Percentiles rank a stretch among this genome's conserved stretches.
These are phyloP conservation scores for Suillus brevipes DNA, from an alignment of 768 basidiomycete species.

Conservation along the genomic window DNA sequence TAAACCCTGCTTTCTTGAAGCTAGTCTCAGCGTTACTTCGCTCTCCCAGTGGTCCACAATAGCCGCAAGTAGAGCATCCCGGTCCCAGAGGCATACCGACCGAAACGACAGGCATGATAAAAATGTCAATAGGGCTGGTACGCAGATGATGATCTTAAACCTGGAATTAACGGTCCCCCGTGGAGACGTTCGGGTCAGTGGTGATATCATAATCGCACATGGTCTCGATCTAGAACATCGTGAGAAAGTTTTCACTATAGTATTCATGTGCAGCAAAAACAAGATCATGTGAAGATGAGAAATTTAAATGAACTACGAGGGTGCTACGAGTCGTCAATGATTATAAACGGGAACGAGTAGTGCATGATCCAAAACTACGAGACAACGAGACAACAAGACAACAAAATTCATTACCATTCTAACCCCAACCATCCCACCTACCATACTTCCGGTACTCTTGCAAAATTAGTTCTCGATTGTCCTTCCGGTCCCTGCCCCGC, in stretches of 20 bases:
- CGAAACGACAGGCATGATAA: slow-evolving; percentile 28
- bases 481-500: slow-evolving; percentile 55
- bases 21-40: slow-evolving; percentile 44
- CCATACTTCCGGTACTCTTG: slow-evolving; percentile 82
- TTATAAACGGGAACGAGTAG: neutral
- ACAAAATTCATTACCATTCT: slow-evolving; percentile 7
- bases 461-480: slow-evolving; percentile 64
- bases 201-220: neutral
- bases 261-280: neutral
- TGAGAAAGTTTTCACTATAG: neutral
- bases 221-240: neutral
- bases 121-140: neutral
- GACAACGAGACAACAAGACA: neutral
- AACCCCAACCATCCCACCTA: slow-evolving; percentile 88
- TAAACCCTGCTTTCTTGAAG: slow-evolving; percentile 48
- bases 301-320: neutral
- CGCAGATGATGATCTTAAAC: neutral
- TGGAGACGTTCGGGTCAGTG: neutral
- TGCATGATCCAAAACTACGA: neutral
- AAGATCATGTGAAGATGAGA: neutral
- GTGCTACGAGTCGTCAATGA: neutral
- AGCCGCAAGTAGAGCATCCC: slow-evolving; percentile 56
- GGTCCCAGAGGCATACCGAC: slow-evolving; percentile 27
- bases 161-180: neutral
- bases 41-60: slow-evolving; percentile 58